phyloP scores from a whole-genome alignment of 371 early-diverging fungal genomes.

The Actinomortierella ambigua region DNA sequence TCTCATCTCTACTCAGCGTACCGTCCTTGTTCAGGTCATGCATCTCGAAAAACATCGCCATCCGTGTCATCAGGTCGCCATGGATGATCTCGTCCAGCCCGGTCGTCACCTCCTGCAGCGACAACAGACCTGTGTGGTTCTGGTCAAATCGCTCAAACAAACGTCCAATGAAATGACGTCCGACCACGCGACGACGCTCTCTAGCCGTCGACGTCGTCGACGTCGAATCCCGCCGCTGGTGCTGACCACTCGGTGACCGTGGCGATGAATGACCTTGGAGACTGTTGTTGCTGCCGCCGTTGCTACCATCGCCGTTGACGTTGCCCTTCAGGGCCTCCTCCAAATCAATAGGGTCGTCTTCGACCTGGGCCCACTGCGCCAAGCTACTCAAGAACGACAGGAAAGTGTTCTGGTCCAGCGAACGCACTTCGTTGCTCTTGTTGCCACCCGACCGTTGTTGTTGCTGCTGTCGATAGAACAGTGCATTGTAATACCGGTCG shows the following conservation, averaged over 20 bases:
- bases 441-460: constrained; percentile 32
- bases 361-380: constrained; percentile 61
- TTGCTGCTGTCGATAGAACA: constrained; percentile 71
- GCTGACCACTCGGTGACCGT: constrained; percentile 10
- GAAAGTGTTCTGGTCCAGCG: constrained; percentile 71
- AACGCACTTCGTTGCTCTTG: constrained; percentile 34
- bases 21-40: constrained; percentile 83
- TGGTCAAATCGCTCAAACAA: constrained; percentile 65
- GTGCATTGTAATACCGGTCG: constrained; percentile 85
- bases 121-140: constrained; percentile 61
- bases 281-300: constrained; percentile 1
- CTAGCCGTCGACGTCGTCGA: constrained; percentile 35
- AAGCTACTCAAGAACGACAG: constrained; percentile 60
- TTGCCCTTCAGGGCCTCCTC: constrained; percentile 11
- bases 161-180: constrained; percentile 52
- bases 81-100: constrained; percentile 82
- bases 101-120: constrained; percentile 80
- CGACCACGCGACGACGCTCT: constrained; percentile 43
- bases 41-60: constrained; percentile 83
- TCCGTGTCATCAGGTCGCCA: constrained; percentile 78
- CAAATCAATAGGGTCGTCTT: constrained; percentile 34
- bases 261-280: constrained; percentile 3
- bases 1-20: constrained; percentile 77
- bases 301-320: background rate
- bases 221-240: constrained; percentile 33